Percentiles rank a stretch among this genome's conserved stretches.
Conservation (phyloP, 257 asterid species). For the Mentha longifolia region DNA sequence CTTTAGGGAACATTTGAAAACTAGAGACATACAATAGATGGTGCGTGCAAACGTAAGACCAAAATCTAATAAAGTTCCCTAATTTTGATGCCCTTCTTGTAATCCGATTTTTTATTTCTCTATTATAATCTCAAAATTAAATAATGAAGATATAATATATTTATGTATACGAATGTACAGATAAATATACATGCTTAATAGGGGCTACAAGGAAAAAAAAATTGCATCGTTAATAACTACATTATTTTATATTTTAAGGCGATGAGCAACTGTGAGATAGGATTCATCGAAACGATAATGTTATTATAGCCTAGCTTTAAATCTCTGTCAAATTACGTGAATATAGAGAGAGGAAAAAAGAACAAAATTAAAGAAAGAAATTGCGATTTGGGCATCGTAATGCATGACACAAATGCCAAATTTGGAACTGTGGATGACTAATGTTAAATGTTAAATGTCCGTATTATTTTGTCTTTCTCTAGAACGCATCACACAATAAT, state of each 20-base stretch:
- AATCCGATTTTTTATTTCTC: neutral
- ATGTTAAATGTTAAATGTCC: constrained; percentile 10
- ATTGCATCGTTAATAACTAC: constrained; percentile 17
- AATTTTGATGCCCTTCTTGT: neutral
- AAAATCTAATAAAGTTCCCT: constrained; percentile 7
- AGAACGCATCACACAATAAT: constrained; percentile 16
- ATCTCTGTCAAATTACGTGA: neutral
- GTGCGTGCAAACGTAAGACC: constrained; percentile 18
- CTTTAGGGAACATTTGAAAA: constrained; percentile 6
- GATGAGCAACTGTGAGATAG: constrained; percentile 5
- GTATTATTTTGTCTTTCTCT: constrained; percentile 12
- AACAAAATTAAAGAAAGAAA: neutral
- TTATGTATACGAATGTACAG: neutral
- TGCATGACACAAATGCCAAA: constrained; percentile 26
- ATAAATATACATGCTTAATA: neutral
- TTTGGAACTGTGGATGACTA: constrained; percentile 10
- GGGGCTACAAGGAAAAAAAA: constrained; percentile 11
- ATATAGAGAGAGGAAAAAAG: neutral
- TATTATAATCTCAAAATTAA: neutral
- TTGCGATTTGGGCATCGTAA: constrained; percentile 21
- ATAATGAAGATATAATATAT: neutral
- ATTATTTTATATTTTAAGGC: neutral
- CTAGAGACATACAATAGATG: neutral
- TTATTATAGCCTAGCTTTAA: neutral
- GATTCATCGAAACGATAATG: constrained; percentile 28